These are phyloP conservation scores for Solidago caesia DNA, from an alignment of 129 eudicot species.

Conservation along the genomic window DNA sequence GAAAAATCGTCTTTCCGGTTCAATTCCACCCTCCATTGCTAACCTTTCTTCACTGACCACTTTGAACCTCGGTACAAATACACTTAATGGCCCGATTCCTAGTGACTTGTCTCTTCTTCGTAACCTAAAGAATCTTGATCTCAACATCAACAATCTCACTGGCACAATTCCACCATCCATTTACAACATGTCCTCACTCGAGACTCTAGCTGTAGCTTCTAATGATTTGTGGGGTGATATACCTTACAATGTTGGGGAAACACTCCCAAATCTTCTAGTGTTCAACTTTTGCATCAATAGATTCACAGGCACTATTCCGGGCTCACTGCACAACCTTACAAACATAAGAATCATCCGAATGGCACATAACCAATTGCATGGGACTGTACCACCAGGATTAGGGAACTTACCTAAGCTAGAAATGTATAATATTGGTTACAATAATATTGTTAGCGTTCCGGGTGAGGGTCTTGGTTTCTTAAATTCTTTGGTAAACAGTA, in stretches of 20 bases:
- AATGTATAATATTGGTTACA: slow-evolving; percentile 66
- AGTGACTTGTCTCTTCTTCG: slow-evolving; percentile 40
- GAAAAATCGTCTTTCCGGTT: slow-evolving; percentile 46
- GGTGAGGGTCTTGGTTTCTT: slow-evolving; percentile 51
- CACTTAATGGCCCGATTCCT: slow-evolving; percentile 48
- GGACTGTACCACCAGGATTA: slow-evolving; percentile 62
- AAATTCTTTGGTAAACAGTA: slow-evolving; percentile 48
- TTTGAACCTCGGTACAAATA: slow-evolving; percentile 59
- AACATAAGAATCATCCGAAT: slow-evolving; percentile 53
- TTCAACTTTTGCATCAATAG: slow-evolving; percentile 63
- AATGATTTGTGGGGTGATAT: slow-evolving; percentile 55
- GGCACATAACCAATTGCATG: slow-evolving; percentile 53
- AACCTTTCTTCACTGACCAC: slow-evolving; percentile 52
- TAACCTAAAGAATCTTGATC: slow-evolving; percentile 51
- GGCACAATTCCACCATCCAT: slow-evolving; percentile 61
- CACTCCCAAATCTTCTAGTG: slow-evolving; percentile 56
- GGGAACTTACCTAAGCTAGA: slow-evolving; percentile 57
- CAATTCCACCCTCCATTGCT: slow-evolving; percentile 53
- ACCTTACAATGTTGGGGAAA: slow-evolving; percentile 50
- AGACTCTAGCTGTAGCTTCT: slow-evolving; percentile 51
- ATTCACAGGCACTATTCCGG: slow-evolving; percentile 73
- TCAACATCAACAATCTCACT: slow-evolving; percentile 56
- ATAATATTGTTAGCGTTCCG: slow-evolving; percentile 40
- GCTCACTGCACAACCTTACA: slow-evolving; percentile 66
- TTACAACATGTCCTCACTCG: slow-evolving; percentile 71